These are phyloP conservation scores for Priceomyces haplophilus DNA, from an alignment of 805 yeast genomes.

Conservation along the genomic window DNA sequence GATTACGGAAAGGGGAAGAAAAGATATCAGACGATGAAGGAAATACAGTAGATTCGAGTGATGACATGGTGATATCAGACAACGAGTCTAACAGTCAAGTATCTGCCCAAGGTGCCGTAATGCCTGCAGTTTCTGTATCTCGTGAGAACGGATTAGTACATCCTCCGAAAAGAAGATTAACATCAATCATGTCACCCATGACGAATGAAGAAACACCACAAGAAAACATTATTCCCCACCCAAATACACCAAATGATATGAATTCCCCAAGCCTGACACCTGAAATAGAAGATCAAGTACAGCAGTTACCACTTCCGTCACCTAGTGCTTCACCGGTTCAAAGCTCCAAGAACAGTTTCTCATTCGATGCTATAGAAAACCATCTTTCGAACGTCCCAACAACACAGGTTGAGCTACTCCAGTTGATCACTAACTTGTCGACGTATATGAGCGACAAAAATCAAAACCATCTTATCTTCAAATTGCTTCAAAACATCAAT, in stretches of 20 bases:
- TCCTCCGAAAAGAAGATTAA: constrained; percentile 39
- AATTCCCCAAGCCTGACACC: constrained; percentile 34
- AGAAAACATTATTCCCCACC: constrained; percentile 10
- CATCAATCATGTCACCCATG: constrained; percentile 16
- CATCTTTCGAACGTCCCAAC: constrained; percentile 22
- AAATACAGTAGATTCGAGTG: constrained; percentile 23
- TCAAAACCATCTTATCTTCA: constrained; percentile 50
- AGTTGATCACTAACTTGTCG: constrained; percentile 34
- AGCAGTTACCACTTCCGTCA: constrained; percentile 63
- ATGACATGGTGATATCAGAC: constrained; percentile 36
- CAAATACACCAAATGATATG: constrained; percentile 28
- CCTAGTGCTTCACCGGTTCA: constrained; percentile 45
- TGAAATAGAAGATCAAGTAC: constrained; percentile 34
- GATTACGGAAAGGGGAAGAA: constrained; percentile 18
- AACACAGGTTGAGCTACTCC: constrained; percentile 38
- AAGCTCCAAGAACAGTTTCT: constrained; percentile 12
- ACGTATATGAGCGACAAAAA: constrained; percentile 41
- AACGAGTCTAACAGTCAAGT: constrained; percentile 25
- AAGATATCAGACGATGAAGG: constrained; percentile 12
- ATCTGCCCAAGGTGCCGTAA: constrained; percentile 13
- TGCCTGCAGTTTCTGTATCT: constrained; percentile 9
- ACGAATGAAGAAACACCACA: constrained; percentile 5
- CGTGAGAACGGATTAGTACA: constrained; percentile 22
- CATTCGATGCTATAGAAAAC: constrained; percentile 15
- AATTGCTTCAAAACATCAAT: constrained; percentile 55